These are phyloP conservation scores for Lagenaria siceraria DNA, from an alignment of 306 rosid species.

Conservation along the genomic window DNA sequence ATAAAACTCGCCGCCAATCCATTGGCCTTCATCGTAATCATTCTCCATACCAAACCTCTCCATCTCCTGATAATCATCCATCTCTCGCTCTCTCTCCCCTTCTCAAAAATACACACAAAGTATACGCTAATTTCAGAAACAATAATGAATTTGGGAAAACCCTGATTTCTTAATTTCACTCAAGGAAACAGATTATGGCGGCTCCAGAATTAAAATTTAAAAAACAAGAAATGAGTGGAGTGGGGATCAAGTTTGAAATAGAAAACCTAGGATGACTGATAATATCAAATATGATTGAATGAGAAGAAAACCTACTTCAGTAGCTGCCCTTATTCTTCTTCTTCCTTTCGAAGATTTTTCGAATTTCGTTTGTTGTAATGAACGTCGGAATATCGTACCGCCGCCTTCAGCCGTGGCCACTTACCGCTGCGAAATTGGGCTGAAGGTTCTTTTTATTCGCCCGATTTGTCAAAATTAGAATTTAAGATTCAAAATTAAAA, in stretches of 20 bases:
- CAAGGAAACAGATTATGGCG: not conserved
- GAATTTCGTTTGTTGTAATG: not conserved
- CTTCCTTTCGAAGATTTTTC: not conserved
- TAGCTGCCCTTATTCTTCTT: not conserved
- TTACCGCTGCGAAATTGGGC: not conserved
- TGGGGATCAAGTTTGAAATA: not conserved
- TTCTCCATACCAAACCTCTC: conserved; percentile 70
- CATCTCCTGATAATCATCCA: conserved; percentile 87
- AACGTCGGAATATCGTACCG: not conserved
- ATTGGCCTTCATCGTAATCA: conserved; percentile 64
- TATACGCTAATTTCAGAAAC: not conserved
- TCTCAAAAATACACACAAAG: not conserved
- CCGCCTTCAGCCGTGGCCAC: conserved; percentile 1
- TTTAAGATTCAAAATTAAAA: too few relatives aligned
- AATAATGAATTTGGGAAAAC: not conserved
- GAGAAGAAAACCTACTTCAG: not conserved
- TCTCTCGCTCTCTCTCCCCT: conserved; percentile 6
- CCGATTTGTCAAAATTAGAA: not conserved
- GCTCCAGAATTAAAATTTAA: not conserved
- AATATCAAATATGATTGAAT: not conserved
- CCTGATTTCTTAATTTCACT: not conserved
- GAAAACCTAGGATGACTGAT: not conserved
- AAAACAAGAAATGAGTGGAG: not conserved
- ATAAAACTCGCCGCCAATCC: conserved; percentile 65
- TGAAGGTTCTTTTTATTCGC: not conserved